Base-by-base conservation (phyloP, 768 basidiomycete genomes). In the Cubamyces lactineus region DNA sequence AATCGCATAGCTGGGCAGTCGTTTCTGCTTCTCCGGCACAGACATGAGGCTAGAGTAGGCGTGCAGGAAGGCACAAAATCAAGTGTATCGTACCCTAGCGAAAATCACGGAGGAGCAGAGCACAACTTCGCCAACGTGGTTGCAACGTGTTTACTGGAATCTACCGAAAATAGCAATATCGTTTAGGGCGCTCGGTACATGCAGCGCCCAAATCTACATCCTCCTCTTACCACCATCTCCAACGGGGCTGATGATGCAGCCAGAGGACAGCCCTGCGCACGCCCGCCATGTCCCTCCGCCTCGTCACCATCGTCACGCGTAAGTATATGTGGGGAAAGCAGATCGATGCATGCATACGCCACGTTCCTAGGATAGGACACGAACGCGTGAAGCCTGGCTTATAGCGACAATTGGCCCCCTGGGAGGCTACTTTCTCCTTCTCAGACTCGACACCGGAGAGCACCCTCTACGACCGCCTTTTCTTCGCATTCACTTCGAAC, bases 1-100 rank as follows among this genome's bases (percentile, higher is more conserved):
- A 24, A 46, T 5, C 5, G 62, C 66, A 45, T 64, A 48, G 6
- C 15, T 24, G 48, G 17, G 58, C 28, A 16, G 71, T 62, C 17
- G 63, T 23, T 51, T 71, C 28, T 41, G 57, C 49, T 1, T 41
- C 39, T 6, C 26, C 11, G 34, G n/a, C 15, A 26, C 34, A 41
- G 47, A 42, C 59, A 61, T 54, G 19, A 15, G 26, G 16, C 6
- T 12, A 13, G 21, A 21, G 19, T 1, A n/a, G 16, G 16, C 42
- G 42, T 15, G 11, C 24, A 47, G 21, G 12, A 24, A 13, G 23
- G 24, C 26, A 28, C 23, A 15, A 15, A 49, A 28, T 5, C 9
- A 28, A 23, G 16, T 28, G 13, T 23, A 15, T 23, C 48, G 48
- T 26, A 26, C 21, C 13, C 24, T 26, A 3, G 48, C 28, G 48